Conservation (phyloP, 768 basidiomycete genomes). For the Xerocomus brunneocitrinus region DNA sequence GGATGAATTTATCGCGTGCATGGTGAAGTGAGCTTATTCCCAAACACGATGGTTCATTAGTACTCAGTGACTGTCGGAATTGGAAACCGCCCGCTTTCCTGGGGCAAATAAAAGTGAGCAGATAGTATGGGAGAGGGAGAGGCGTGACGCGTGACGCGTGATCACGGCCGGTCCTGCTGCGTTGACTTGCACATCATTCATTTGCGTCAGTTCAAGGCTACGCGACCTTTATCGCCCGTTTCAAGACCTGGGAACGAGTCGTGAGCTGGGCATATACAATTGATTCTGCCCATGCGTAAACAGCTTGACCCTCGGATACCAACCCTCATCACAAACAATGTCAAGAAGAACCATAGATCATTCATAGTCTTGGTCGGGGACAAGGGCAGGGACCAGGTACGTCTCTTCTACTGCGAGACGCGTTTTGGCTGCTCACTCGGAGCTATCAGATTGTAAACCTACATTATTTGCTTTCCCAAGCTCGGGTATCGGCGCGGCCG, state of each 20-base stretch:
- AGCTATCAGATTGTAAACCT: constrained; percentile 77
- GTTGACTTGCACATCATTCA: too few species aligned
- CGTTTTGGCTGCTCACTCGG: background rate
- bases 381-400: constrained; percentile 84
- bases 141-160: too few species aligned
- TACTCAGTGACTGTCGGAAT: too few species aligned
- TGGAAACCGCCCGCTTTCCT: too few species aligned
- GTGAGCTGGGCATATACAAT: background rate
- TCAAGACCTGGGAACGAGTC: too few species aligned
- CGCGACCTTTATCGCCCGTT: background rate
- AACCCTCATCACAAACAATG: constrained; percentile 88
- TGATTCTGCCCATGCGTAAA: constrained; percentile 57
- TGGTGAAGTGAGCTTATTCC: too few species aligned
- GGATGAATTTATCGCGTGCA: too few species aligned
- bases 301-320: constrained; percentile 92
- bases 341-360: constrained; percentile 86
- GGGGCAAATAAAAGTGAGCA: too few species aligned
- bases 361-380: constrained; percentile 98
- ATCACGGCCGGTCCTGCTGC: too few species aligned
- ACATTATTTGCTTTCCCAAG: constrained; percentile 92
- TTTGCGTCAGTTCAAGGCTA: too few species aligned
- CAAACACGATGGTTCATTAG: too few species aligned
- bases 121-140: too few species aligned
- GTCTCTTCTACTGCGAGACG: constrained; percentile 13
- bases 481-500: constrained; percentile 81